phyloP scores from a whole-genome alignment of 768 basidiomycete species.

The Fomitopsis pulvina region DNA sequence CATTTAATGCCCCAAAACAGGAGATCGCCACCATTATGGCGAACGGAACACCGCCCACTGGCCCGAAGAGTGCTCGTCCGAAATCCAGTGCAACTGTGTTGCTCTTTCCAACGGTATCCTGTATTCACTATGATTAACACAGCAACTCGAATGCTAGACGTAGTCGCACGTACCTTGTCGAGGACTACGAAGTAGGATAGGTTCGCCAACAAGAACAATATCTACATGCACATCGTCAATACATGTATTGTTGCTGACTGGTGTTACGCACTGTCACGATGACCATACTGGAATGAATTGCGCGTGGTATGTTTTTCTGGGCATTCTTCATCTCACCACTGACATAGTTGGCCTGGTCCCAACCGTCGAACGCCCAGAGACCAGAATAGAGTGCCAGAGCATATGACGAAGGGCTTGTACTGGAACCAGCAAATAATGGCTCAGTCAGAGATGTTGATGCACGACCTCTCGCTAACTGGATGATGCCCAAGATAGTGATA shows the following conservation, averaged over 20 bases:
- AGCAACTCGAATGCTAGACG: background rate
- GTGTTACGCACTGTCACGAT: slow-evolving; percentile 57
- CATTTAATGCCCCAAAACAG: slow-evolving; percentile 92
- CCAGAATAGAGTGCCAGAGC: slow-evolving; percentile 94
- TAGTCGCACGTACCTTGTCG: slow-evolving; percentile 49
- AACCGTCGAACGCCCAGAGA: slow-evolving; percentile 94
- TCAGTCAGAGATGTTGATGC: slow-evolving; percentile 61
- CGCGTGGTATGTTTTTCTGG: slow-evolving; percentile 80
- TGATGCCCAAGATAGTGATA: slow-evolving; percentile 71
- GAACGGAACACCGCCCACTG: slow-evolving; percentile 80
- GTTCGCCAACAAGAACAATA: slow-evolving; percentile 77
- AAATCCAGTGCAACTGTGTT: slow-evolving; percentile 92
- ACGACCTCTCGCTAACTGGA: slow-evolving; percentile 67
- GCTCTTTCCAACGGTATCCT: slow-evolving; percentile 65
- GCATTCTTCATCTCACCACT: slow-evolving; percentile 83
- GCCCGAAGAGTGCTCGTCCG: slow-evolving; percentile 79
- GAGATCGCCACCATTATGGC: slow-evolving; percentile 90
- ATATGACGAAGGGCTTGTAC: slow-evolving; percentile 74
- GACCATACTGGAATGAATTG: slow-evolving; percentile 87
- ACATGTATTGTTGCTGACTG: background rate
- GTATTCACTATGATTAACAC: background rate
- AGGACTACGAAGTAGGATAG: slow-evolving; percentile 90
- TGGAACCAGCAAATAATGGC: slow-evolving; percentile 68
- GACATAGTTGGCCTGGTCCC: slow-evolving; percentile 91
- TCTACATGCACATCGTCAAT: slow-evolving; percentile 28